Evolutionary conservation across 2,329 filamentous ascomycete species (phyloP), one percentile per base, ranked within the genome.

Genomic region (Aureobasidium sp.): DNA sequence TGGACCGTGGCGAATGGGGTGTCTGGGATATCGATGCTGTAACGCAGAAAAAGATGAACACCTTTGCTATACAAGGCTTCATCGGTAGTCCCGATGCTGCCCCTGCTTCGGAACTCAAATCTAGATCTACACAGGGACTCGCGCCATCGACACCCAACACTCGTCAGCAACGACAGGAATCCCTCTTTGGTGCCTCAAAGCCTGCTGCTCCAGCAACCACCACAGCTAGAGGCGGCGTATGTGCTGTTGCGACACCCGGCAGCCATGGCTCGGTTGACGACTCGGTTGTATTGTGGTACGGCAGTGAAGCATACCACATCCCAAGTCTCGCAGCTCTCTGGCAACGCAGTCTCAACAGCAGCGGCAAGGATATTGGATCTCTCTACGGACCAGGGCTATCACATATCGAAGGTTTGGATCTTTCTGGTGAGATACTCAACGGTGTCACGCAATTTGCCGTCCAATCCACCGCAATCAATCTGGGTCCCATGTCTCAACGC

Each of bases 71-170:
- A 9, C 65, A 66, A 25, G 71, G 72, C 17, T 73, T 65, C 60
- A 64, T 75, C 5, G 69, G 68, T 27, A 63, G 58, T 42, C 59
- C 65, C 14, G 64, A 64, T 44, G 68, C 68, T 37, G 44, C 63
- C 17, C 57, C 65, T 57, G 65, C 67, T 25, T 41, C 47, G 8
- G 49, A 67, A 14, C 58, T 51, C 15, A 77, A 73, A 60, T 68
- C 71, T 27, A 73, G 70, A 63, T 69, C 70, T 25, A 68, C 70
- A 8, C 70, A 70, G 45, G 71, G 71, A 27, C 72, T 81, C 2
- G 77, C 75, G 4, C 79, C 79, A 1, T 80, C 79, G 77, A 82
- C 79, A 8, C 79, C 79, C 5, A 80, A 80, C 64, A 82, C 79
- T 7, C 74, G 78, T 14, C 75, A 76, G 49, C 73, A 73, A 51